phyloP scores from a whole-genome alignment of 2,329 filamentous ascomycete genomes.

The Sclerotinia trifoliorum region DNA sequence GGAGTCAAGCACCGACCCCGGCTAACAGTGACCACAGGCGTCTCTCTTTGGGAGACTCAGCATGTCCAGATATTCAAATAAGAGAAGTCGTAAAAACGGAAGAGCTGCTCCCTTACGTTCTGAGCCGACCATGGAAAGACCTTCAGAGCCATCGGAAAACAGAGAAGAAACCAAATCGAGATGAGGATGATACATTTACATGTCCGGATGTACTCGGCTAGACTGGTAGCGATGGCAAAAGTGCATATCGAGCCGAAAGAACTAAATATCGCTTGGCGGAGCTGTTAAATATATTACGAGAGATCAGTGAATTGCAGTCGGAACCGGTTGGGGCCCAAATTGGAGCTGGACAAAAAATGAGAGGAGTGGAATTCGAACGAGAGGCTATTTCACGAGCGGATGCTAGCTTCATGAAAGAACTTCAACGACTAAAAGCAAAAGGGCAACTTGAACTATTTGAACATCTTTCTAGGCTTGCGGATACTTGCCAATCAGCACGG shows the following conservation, averaged over 20 bases:
- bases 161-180: background rate
- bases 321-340: slow-evolving; percentile 28
- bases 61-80: background rate
- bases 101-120: background rate
- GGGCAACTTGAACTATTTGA: slow-evolving; percentile 25
- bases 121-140: background rate
- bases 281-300: slow-evolving; percentile 26
- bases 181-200: background rate
- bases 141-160: background rate
- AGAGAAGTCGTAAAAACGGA: background rate
- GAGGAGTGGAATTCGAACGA: slow-evolving; percentile 30
- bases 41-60: background rate
- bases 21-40: background rate
- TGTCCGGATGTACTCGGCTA: background rate
- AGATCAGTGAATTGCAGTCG: slow-evolving; percentile 24
- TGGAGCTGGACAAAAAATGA: slow-evolving; percentile 30
- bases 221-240: background rate
- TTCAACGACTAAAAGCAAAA: slow-evolving; percentile 29
- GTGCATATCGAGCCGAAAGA: background rate
- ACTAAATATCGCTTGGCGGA: slow-evolving; percentile 24
- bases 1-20: background rate
- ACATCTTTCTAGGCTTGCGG: slow-evolving; percentile 24
- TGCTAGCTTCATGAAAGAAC: slow-evolving; percentile 32
- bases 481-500: slow-evolving; percentile 30
- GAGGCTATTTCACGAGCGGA: slow-evolving; percentile 29